These are phyloP conservation scores for Saccharomycopsis javanensis DNA, from an alignment of 805 yeast genomes.

Conservation along the genomic window DNA sequence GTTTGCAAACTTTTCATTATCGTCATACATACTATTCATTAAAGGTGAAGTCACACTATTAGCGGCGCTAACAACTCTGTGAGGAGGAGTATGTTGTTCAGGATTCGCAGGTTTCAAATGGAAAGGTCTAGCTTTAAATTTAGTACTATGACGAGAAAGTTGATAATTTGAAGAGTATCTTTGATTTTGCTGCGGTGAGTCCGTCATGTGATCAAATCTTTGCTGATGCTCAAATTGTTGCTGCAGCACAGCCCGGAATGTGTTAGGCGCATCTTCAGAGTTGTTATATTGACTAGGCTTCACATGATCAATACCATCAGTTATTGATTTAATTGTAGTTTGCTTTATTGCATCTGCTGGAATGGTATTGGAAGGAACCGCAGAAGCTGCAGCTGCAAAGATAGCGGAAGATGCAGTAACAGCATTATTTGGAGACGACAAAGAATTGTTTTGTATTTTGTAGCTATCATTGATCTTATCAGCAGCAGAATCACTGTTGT, in stretches of 20 bases:
- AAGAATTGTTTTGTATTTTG: background rate
- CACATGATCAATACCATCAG: constrained; percentile 6
- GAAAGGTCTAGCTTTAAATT: constrained; percentile 13
- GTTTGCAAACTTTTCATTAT: constrained; percentile 6
- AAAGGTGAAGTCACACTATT: background rate
- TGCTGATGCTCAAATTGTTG: background rate
- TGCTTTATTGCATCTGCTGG: background rate
- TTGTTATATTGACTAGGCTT: background rate
- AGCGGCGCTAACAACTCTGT: background rate
- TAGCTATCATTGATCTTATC: background rate
- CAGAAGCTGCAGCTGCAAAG: constrained; percentile 12
- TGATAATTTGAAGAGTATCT: background rate
- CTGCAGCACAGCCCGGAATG: background rate
- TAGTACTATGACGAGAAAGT: constrained; percentile 3
- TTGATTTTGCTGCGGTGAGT: background rate
- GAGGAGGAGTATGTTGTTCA: background rate
- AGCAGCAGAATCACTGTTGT: constrained; percentile 12
- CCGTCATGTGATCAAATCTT: background rate
- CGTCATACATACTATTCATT: background rate
- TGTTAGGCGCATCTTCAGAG: background rate
- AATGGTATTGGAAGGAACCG: background rate
- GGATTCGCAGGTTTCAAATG: constrained; percentile 10
- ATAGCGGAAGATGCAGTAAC: constrained; percentile 16
- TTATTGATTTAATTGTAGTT: constrained; percentile 8
- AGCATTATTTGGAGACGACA: background rate